Conservation (phyloP, 2,329 filamentous ascomycete species). For the Alternaria hordeiaustralica region DNA sequence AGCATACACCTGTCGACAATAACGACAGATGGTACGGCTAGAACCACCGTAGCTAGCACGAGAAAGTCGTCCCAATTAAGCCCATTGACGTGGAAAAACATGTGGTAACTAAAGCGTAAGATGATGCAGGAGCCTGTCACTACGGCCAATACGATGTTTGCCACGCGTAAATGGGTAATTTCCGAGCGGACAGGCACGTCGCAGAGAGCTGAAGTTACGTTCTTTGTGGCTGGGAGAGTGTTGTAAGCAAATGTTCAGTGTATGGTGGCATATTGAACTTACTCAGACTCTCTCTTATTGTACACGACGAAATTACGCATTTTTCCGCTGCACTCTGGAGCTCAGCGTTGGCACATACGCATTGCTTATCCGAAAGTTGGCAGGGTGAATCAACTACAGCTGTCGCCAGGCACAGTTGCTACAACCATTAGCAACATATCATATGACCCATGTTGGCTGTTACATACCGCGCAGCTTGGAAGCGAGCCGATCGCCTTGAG, state of each 20-base stretch:
- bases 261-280: background rate
- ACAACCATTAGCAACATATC: background rate
- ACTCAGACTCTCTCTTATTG: background rate
- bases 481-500: background rate
- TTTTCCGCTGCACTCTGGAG: conserved; percentile 9
- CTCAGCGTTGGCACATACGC: conserved; percentile 16
- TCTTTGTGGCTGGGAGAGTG: conserved; percentile 43
- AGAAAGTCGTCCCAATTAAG: background rate
- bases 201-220: conserved; percentile 47
- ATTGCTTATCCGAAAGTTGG: conserved; percentile 14
- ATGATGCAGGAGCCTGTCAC: conserved; percentile 41
- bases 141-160: conserved; percentile 38
- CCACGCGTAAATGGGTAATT: conserved; percentile 32
- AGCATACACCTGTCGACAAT: conserved; percentile 14
- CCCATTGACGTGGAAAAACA: conserved; percentile 27
- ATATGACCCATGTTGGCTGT: background rate
- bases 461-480: conserved; percentile 12
- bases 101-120: conserved; percentile 43
- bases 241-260: background rate
- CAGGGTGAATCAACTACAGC: conserved; percentile 17
- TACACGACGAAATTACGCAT: conserved; percentile 7
- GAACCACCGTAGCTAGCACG: conserved; percentile 46
- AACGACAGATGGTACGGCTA: conserved; percentile 6
- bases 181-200: conserved; percentile 43
- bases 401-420: conserved; percentile 21